Evolutionary conservation across 352 stramenopile genomes (phyloP).

Genomic region (Thraustochytrium striatum): DNA sequence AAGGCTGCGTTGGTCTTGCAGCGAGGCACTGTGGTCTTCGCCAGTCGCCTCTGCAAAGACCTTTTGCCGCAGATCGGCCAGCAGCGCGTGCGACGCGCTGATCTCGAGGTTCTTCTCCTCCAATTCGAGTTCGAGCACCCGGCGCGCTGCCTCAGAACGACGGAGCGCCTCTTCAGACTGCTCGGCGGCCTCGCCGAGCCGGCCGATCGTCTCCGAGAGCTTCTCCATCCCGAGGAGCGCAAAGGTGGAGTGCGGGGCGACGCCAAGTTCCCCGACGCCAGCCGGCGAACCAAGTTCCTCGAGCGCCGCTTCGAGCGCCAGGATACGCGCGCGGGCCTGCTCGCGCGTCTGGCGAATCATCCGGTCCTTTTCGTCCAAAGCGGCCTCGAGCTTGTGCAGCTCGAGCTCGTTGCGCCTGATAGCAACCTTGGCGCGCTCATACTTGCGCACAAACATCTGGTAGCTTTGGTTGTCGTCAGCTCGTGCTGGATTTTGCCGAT

Average conservation of each 20-base stretch:
- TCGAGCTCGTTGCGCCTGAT: conserved; percentile 49
- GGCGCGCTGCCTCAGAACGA: conserved; percentile 46
- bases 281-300: not conserved
- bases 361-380: conserved; percentile 43
- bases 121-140: conserved; percentile 47
- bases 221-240: conserved; percentile 14
- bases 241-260: not conserved
- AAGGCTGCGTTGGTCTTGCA: conserved; percentile 49
- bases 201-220: conserved; percentile 20
- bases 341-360: conserved; percentile 13
- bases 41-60: not conserved
- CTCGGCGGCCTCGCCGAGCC: conserved; percentile 28
- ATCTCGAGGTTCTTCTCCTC: conserved; percentile 45
- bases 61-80: conserved; percentile 33
- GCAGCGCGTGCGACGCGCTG: not conserved
- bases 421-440: conserved; percentile 53
- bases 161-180: conserved; percentile 20
- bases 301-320: conserved; percentile 15
- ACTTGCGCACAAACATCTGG: conserved; percentile 56
- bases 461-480: conserved; percentile 75
- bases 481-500: conserved; percentile 81
- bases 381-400: conserved; percentile 32
- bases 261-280: not conserved
- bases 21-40: not conserved
- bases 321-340: conserved; percentile 4